A percentile compares a stretch with the other conserved stretches of the same genome.
Evolutionary conservation across 2,329 filamentous ascomycete genomes (phyloP).

Genomic region (Microcyclospora tardicrescens): DNA sequence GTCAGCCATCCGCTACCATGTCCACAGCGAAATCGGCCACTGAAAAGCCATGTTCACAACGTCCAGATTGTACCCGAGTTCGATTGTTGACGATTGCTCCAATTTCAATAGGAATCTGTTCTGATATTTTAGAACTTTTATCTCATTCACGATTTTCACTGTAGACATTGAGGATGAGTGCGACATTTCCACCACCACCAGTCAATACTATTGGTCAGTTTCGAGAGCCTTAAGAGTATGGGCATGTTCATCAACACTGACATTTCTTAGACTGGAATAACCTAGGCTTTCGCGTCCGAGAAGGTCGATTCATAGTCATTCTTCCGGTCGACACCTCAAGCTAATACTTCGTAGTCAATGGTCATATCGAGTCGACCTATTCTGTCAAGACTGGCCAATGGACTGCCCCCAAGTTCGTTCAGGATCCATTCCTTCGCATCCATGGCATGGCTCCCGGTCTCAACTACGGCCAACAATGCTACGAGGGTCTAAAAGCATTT

Average conservation of each 20-base stretch:
- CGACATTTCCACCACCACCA: constrained; percentile 59
- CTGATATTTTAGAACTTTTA: not conserved
- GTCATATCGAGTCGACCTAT: constrained; percentile 83
- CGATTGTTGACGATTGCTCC: too few relatives aligned
- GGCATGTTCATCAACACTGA: constrained; percentile 2
- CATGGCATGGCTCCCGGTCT: constrained; percentile 91
- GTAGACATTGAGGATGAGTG: constrained; percentile 12
- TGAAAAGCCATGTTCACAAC: too few relatives aligned
- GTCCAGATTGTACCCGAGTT: too few relatives aligned
- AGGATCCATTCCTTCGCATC: constrained; percentile 72
- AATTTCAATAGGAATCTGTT: not conserved
- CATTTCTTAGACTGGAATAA: constrained; percentile 66
- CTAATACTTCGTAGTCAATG: constrained; percentile 54
- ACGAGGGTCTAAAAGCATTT: constrained; percentile 97
- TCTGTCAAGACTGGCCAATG: constrained; percentile 61
- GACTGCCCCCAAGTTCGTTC: constrained; percentile 65
- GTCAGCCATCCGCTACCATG: too few relatives aligned
- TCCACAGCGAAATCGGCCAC: too few relatives aligned
- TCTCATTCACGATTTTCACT: not conserved
- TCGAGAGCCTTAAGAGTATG: not conserved
- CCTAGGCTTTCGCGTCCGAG: constrained; percentile 82
- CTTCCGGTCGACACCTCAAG: not conserved
- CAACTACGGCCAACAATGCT: constrained; percentile 96
- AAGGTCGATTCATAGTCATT: constrained; percentile 46
- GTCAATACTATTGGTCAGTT: constrained; percentile 58